Conservation (phyloP, 2,329 filamentous ascomycete species). For the Dryadomyces sulphureus region DNA sequence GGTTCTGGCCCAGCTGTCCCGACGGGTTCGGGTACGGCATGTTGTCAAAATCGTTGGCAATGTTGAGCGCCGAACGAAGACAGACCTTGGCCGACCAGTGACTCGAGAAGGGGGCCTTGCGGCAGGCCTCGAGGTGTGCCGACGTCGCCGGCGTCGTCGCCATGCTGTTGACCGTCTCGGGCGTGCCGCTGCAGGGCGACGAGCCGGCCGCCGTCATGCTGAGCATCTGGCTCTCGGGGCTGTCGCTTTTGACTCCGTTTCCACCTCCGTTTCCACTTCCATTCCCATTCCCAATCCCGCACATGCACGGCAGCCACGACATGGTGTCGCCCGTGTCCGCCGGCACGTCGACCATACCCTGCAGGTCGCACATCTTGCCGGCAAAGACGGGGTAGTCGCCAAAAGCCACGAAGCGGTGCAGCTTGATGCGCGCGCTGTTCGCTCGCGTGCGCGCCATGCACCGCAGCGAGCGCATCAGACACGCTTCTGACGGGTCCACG, state of each 20-base stretch:
- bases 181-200: conserved; percentile 3
- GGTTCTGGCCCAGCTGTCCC: conserved; percentile 17
- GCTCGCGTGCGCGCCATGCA: conserved; percentile 34
- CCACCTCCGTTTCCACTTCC: not conserved
- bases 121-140: not conserved
- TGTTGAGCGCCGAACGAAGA: conserved; percentile 31
- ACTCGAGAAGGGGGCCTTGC: conserved; percentile 20
- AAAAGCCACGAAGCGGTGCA: conserved; percentile 37
- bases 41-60: conserved; percentile 28
- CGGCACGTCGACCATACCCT: conserved; percentile 15
- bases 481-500: conserved; percentile 23
- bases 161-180: not conserved
- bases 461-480: conserved; percentile 27
- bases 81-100: conserved; percentile 34
- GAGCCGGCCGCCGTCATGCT: not conserved
- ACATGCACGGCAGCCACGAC: conserved; percentile 21
- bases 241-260: not conserved
- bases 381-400: conserved; percentile 33
- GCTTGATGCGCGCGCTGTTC: conserved; percentile 35
- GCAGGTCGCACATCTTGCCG: conserved; percentile 33
- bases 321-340: conserved; percentile 16
- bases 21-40: conserved; percentile 30
- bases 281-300: conserved; percentile 11
- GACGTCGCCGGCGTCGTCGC: not conserved
- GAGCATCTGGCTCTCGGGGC: conserved; percentile 6